Base-by-base conservation (phyloP, 495 filamentous ascomycete genomes). In the Penicillium tannophilum region DNA sequence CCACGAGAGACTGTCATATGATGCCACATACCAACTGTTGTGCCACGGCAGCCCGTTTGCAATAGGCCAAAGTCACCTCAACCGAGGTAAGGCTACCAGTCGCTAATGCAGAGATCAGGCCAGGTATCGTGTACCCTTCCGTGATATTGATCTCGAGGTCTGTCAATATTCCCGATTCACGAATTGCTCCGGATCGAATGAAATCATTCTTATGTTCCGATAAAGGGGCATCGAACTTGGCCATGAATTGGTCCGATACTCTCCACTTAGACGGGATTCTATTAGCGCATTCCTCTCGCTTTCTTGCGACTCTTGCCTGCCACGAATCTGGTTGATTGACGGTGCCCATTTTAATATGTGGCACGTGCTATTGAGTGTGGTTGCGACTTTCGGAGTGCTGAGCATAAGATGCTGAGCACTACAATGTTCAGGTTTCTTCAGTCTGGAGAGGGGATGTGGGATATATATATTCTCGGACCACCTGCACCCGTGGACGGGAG, bases 1-100 rank as follows among this genome's bases (percentile, higher is more conserved):
- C 11, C 31, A 39, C 1, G 11, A 7, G 17, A 8, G 10, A 24
- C 23, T 30, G n/a, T 24, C 20, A 24, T 31, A 54, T 19, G 2
- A n/a, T 36, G 42, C n/a, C 39, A 52, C 58, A 33, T 48, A 70
- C 65, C 52, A 84, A 56, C 66, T 86, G 84, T 6, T 86, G 82
- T 16, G 84, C 79, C 35, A 86, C 67, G 0, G 80, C 78, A 0
- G 84, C 82, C 10, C 76, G 71, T 63, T 87, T 86, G 64, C 78
- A 82, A 64, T 84, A 86, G 11, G 82, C 81, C 28, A 70, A 65
- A 4, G 74, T 77, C 11, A 86, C 81, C 62, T 84, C 80, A 8
- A 74, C 54, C 36, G 79, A 74, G 10, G 73, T 85, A 55, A 80
- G 76, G 52, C 63, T 62, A 17, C 74, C 68, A 4, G 48, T 35